These are phyloP conservation scores for Scenedesmus sp. DNA, from an alignment of 163 green algal species.

Conservation along the genomic window DNA sequence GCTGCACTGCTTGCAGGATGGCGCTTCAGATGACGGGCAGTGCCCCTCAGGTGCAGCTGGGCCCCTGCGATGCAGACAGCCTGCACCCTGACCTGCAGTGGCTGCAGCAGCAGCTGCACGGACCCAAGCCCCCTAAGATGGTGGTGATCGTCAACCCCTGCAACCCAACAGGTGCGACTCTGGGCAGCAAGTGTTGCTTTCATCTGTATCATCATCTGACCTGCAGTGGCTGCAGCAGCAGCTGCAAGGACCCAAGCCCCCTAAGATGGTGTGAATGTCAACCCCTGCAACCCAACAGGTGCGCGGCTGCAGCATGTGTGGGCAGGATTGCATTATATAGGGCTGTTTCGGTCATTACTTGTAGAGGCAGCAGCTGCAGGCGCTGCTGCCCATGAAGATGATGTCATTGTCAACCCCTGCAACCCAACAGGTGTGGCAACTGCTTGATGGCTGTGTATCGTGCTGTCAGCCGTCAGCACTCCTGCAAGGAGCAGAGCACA, in stretches of 20 bases:
- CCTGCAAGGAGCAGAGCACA: too few relatives aligned
- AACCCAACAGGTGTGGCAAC: too few relatives aligned
- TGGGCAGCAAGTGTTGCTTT: neutral
- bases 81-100: constrained; percentile 88
- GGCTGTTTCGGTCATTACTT: neutral
- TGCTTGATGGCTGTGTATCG: too few relatives aligned
- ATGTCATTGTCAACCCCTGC: too few relatives aligned
- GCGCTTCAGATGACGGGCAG: constrained; percentile 52
- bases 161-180: constrained; percentile 85
- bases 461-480: too few relatives aligned
- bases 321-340: too few relatives aligned
- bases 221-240: constrained; percentile 83
- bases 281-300: constrained; percentile 94
- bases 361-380: neutral
- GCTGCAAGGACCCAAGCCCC: constrained; percentile 65
- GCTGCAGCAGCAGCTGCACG: constrained; percentile 74
- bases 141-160: constrained; percentile 92
- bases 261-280: constrained; percentile 90
- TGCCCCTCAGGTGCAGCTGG: constrained; percentile 71
- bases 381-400: too few relatives aligned
- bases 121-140: constrained; percentile 72
- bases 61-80: constrained; percentile 63
- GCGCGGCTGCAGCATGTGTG: neutral
- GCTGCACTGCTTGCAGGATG: constrained; percentile 69
- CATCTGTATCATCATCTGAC: too few relatives aligned